These are phyloP conservation scores for Fusarium sp. DNA, from an alignment of 2,329 filamentous ascomycete species.

Conservation along the genomic window DNA sequence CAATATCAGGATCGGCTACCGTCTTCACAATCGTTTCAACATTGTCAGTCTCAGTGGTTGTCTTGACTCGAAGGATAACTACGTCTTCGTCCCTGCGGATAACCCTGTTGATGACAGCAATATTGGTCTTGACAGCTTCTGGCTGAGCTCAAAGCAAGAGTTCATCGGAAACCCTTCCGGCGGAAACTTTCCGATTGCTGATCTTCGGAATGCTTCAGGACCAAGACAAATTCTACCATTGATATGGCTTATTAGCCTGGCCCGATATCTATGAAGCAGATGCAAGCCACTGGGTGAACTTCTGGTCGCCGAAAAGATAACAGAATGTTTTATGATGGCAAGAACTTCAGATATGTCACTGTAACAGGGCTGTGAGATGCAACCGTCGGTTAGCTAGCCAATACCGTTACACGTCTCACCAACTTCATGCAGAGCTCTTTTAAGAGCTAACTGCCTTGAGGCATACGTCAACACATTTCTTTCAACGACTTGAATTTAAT, in stretches of 20 bases:
- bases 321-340: too few species aligned
- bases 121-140: accelerated
- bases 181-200: neutral
- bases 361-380: neutral
- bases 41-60: accelerated
- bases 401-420: neutral
- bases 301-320: neutral
- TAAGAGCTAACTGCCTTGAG: neutral
- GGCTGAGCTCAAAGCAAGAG: neutral
- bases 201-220: neutral
- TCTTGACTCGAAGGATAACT: too few species aligned
- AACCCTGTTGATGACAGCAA: accelerated
- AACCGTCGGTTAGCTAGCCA: neutral
- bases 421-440: too few species aligned
- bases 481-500: too few species aligned
- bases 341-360: neutral
- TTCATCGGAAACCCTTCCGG: neutral
- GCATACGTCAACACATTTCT: accelerated
- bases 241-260: neutral
- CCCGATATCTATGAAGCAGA: neutral
- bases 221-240: too few species aligned
- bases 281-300: neutral
- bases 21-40: accelerated
- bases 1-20: accelerated
- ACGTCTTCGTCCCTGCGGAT: accelerated